A percentile compares a stretch with the other conserved stretches of the same genome.
Evolutionary conservation across 2,329 filamentous ascomycete genomes (phyloP).

Genomic region (Emmonsiellopsis sp.): DNA sequence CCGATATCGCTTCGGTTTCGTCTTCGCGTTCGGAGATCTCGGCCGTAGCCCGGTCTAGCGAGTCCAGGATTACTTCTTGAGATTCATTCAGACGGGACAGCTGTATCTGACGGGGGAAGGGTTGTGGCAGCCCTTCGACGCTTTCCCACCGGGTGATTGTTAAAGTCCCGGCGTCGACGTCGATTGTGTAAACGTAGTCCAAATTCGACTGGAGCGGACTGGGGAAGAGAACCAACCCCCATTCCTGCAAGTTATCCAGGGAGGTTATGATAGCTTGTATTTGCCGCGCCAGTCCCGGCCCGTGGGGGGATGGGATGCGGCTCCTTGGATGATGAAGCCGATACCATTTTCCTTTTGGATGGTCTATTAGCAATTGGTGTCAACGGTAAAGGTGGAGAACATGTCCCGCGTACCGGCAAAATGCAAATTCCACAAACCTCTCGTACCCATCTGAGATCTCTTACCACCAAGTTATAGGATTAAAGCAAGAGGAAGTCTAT

Average conservation of each 20-base stretch:
- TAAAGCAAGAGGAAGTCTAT: not conserved
- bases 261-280: conserved; percentile 4
- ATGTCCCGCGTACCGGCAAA: conserved; percentile 2
- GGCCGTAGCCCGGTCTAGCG: not conserved
- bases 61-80: conserved; percentile 1
- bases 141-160: conserved; percentile 10
- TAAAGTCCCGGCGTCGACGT: conserved; percentile 13
- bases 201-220: conserved; percentile 14
- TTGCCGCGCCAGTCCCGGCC: conserved; percentile 5
- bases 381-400: not conserved
- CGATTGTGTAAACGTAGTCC: conserved; percentile 18
- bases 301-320: conserved; percentile 5
- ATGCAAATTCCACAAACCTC: conserved; percentile 11
- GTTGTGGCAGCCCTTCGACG: conserved; percentile 1
- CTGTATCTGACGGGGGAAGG: conserved; percentile 4
- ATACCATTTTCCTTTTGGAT: conserved; percentile 17
- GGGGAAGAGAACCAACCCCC: conserved; percentile 15
- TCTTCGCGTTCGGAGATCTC: conserved; percentile 2
- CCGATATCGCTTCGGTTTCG: not conserved
- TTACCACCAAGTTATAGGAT: not conserved
- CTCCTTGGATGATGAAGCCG: conserved; percentile 9
- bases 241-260: conserved; percentile 10
- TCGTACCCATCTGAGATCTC: conserved; percentile 5
- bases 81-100: conserved; percentile 2
- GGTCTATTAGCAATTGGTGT: conserved; percentile 12